Evolutionary conservation across 208 protist genomes (phyloP).

Genomic region (Balamuthia mandrillaris): DNA sequence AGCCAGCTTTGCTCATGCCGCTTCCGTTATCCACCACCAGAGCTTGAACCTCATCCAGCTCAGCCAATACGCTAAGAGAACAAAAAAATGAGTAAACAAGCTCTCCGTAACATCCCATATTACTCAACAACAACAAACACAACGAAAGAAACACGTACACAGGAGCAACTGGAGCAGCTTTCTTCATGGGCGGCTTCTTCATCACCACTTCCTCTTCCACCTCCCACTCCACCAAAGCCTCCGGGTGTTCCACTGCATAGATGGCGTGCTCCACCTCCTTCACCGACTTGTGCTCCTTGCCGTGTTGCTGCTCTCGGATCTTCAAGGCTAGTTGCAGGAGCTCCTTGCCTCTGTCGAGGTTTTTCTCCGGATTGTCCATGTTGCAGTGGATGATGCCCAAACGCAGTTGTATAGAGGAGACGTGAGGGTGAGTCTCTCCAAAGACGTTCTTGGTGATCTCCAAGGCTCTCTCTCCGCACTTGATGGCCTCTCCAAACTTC

Average conservation of each 20-base stretch:
- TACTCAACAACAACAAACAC: too few relatives aligned
- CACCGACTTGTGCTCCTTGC: not conserved
- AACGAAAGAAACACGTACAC: too few relatives aligned
- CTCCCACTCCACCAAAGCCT: not conserved
- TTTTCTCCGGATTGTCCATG: not conserved
- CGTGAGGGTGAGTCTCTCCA: not conserved
- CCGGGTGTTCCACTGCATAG: conserved; percentile 18
- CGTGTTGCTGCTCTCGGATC: not conserved
- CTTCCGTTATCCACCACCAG: conserved; percentile 93
- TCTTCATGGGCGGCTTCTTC: too few relatives aligned
- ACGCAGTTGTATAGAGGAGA: not conserved
- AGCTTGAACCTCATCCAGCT: conserved; percentile 70
- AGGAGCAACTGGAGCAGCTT: too few relatives aligned
- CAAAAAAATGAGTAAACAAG: too few relatives aligned
- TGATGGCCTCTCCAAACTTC: conserved; percentile 28
- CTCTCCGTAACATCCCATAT: too few relatives aligned
- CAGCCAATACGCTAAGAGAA: too few relatives aligned
- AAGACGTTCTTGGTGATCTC: conserved; percentile 46
- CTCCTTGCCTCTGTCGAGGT: not conserved
- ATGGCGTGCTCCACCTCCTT: conserved; percentile 1
- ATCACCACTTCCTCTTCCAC: too few relatives aligned
- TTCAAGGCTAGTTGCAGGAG: not conserved
- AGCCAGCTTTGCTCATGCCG: conserved; percentile 86
- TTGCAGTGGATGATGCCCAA: conserved; percentile 16
- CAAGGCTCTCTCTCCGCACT: conserved; percentile 36